These are phyloP conservation scores for Emydomyces testavorans DNA, from an alignment of 2,329 filamentous ascomycete species.

Conservation along the genomic window DNA sequence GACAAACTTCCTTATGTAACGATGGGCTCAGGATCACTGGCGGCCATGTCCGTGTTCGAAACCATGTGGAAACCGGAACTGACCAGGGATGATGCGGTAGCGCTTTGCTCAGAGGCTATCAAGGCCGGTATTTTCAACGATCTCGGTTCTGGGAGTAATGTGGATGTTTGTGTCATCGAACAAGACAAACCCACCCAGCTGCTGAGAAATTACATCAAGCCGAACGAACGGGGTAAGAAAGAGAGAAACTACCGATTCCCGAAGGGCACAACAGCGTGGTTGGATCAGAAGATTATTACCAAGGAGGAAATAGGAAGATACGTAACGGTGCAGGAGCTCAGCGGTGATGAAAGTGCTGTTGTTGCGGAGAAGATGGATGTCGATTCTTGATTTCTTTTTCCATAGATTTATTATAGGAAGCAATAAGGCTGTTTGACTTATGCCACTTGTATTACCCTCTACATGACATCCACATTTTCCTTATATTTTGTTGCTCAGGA, in stretches of 20 bases:
- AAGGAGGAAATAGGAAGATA: constrained; percentile 92
- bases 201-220: constrained; percentile 83
- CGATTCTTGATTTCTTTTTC: constrained; percentile 32
- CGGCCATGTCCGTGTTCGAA: constrained; percentile 97
- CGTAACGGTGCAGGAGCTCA: constrained; percentile 78
- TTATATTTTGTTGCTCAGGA: too few species aligned
- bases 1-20: constrained; percentile 99
- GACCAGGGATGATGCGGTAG: constrained; percentile 68
- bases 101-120: constrained; percentile 75
- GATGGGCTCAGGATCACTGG: constrained; percentile 92
- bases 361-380: constrained; percentile 56
- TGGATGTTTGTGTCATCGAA: constrained; percentile 92
- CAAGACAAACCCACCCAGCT: constrained; percentile 80
- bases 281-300: constrained; percentile 92
- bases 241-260: constrained; percentile 84
- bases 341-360: constrained; percentile 51
- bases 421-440: too few species aligned
- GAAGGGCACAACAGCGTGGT: constrained; percentile 82
- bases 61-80: constrained; percentile 79
- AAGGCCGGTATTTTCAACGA: constrained; percentile 98
- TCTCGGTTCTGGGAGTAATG: constrained; percentile 89
- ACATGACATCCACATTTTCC: too few species aligned
- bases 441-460: too few species aligned
- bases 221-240: constrained; percentile 84
- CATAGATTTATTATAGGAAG: neutral